Conservation (phyloP, 345 rosid genomes). For the Gossypium arboreum region DNA sequence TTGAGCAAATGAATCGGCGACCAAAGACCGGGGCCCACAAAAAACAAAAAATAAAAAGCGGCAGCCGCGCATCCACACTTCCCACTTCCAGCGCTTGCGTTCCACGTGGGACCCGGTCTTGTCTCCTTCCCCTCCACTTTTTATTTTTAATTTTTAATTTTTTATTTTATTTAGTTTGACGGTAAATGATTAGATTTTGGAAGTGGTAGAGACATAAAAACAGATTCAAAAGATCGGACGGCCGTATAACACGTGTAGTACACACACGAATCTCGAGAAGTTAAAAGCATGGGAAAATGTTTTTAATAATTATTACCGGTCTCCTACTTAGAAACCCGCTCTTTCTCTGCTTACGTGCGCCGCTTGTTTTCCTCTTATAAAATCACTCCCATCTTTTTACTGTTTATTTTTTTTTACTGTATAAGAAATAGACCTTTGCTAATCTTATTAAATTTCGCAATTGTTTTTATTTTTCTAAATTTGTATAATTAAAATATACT, state of each 20-base stretch:
- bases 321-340: constrained; percentile 14
- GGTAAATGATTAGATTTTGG: constrained; percentile 8
- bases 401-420: no score
- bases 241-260: constrained; percentile 31
- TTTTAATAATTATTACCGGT: constrained; percentile 13
- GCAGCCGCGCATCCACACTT: constrained; percentile 49
- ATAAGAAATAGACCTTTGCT: no score
- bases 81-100: constrained; percentile 28
- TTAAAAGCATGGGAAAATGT: no score
- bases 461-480: no score
- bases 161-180: no score
- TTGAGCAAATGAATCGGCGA: not conserved
- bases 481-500: no score
- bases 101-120: constrained; percentile 34
- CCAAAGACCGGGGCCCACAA: constrained; percentile 31
- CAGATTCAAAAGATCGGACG: constrained; percentile 19
- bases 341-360: constrained; percentile 11
- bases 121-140: constrained; percentile 19
- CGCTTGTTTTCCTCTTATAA: not conserved
- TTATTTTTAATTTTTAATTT: no score
- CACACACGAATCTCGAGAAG: constrained; percentile 26
- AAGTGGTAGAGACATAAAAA: not conserved
- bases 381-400: no score
- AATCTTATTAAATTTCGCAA: no score
- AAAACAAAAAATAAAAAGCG: constrained; percentile 18